Evolutionary conservation across 371 early-diverging fungal species (phyloP).

Genomic region (Mortierella sp.): DNA sequence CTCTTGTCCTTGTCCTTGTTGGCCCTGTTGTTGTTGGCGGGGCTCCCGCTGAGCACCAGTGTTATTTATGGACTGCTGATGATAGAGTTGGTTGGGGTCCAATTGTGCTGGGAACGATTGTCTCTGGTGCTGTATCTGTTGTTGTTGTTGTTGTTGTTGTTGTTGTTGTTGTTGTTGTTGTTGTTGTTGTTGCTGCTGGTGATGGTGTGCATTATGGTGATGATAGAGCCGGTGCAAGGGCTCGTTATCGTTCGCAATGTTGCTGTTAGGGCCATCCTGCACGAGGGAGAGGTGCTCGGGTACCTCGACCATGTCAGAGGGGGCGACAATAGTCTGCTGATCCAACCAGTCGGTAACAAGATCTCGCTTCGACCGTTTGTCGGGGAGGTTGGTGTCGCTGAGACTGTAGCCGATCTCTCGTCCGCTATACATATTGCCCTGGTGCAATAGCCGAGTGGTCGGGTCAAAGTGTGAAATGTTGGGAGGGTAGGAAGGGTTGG

Average conservation of each 20-base stretch:
- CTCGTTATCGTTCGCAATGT: neutral
- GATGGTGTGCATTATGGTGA: neutral
- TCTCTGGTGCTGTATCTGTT: conserved; percentile 18
- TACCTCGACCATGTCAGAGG: neutral
- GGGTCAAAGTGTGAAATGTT: conserved; percentile 15
- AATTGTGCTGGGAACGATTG: neutral
- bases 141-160: conserved; percentile 7
- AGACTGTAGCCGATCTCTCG: conserved; percentile 22
- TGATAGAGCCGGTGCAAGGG: neutral
- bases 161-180: too few species aligned
- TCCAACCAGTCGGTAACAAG: conserved; percentile 39
- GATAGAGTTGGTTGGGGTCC: conserved; percentile 11
- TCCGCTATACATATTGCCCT: conserved; percentile 17
- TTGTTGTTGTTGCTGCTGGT: neutral
- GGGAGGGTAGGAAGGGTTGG: conserved; percentile 20
- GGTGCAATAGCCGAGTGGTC: neutral
- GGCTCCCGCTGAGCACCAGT: conserved; percentile 39
- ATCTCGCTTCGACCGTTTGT: conserved; percentile 26
- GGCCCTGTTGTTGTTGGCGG: conserved; percentile 15
- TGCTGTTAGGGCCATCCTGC: neutral
- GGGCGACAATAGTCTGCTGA: conserved; percentile 18
- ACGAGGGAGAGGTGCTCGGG: neutral
- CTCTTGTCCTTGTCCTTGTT: neutral
- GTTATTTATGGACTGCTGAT: conserved; percentile 20
- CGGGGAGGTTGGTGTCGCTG: conserved; percentile 42